Base-by-base conservation (phyloP, 257 asterid species). In the Rauvolfia tetraphylla region DNA sequence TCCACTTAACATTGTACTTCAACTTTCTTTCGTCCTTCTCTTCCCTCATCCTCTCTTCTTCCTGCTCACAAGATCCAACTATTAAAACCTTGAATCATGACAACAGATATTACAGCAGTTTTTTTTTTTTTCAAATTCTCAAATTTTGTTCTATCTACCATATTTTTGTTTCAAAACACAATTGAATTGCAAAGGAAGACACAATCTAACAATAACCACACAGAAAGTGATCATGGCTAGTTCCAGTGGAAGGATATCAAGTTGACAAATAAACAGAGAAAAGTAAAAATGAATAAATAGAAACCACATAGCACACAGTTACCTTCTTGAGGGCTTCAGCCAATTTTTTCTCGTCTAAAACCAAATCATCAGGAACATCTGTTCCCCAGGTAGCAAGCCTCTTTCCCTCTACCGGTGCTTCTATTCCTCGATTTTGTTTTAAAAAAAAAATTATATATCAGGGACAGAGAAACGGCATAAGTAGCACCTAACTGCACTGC, bases 1-100 rank as follows among this genome's bases (percentile, higher is more conserved):
- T 89, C 92, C 94, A 92, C 88, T 89, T 92, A 80, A 95, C 96
- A 36, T 95, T 92, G 78, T 90, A 95, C 78, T 91, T 92, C 78
- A 96, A 88, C 66, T 95, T 95, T 79, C 96, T 91, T 81, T 95
- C 99, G 82, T 92, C 98, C 76, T 82, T 87, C 80, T 87, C 97
- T 74, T 88, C 98, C 85, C 89, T 89, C 84, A 42, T 86, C 92
- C 89, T 84, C 72, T 81, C 91, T 29, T 95, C 96, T 95, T 93
- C 98, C 98, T 95, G 80, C 68, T 25, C 75, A 27, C 72, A 65
- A 38, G 23, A 42, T 54, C 66, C 63, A 74, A 31, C 29, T 34
- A 15, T 59, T 23, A 75, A 41, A 1, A 44, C 27, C 44, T 49
- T 36, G 56, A 69, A 44, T 39, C 68, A 59, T 18, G 58, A 49